A percentile compares a stretch with the other conserved stretches of the same genome.
Evolutionary conservation across 1,139 yeast genomes (phyloP).

Genomic region (Suhomyces wounanorum): DNA sequence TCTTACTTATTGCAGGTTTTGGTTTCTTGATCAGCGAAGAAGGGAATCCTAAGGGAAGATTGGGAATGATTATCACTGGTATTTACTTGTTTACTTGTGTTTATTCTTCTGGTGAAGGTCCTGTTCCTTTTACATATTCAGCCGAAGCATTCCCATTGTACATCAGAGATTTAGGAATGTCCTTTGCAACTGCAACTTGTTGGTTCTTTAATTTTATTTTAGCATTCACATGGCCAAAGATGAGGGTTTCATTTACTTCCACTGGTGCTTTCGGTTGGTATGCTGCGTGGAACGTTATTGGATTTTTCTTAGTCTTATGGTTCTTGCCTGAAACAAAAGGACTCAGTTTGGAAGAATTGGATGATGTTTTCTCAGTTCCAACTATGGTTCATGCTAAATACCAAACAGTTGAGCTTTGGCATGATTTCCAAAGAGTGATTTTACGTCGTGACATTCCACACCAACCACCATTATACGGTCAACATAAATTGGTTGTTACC

Average conservation of each 20-base stretch:
- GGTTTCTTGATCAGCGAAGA: conserved; percentile 65
- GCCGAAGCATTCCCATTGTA: conserved; percentile 87
- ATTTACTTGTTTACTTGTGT: conserved; percentile 72
- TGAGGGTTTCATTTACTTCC: conserved; percentile 63
- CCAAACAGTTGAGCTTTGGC: conserved; percentile 49
- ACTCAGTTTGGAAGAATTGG: conserved; percentile 69
- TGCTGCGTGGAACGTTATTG: conserved; percentile 83
- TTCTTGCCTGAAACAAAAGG: conserved; percentile 72
- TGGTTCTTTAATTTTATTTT: conserved; percentile 85
- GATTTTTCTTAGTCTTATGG: conserved; percentile 68
- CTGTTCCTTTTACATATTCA: conserved; percentile 86
- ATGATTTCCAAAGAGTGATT: conserved; percentile 44
- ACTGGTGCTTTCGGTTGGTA: conserved; percentile 90
- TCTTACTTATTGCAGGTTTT: conserved; percentile 70
- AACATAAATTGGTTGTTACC: conserved; percentile 57
- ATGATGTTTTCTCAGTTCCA: conserved; percentile 66
- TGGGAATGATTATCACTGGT: conserved; percentile 69
- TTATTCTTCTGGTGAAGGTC: conserved; percentile 87
- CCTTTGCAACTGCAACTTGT: conserved; percentile 81
- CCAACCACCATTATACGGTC: conserved; percentile 56
- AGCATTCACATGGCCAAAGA: conserved; percentile 81
- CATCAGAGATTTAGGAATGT: conserved; percentile 84
- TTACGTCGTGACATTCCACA: conserved; percentile 46
- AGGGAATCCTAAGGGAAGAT: conserved; percentile 46
- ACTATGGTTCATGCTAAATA: conserved; percentile 54